These are phyloP conservation scores for Neoscytalidium dimidiatum DNA, from an alignment of 2,329 filamentous ascomycete genomes.

Conservation along the genomic window DNA sequence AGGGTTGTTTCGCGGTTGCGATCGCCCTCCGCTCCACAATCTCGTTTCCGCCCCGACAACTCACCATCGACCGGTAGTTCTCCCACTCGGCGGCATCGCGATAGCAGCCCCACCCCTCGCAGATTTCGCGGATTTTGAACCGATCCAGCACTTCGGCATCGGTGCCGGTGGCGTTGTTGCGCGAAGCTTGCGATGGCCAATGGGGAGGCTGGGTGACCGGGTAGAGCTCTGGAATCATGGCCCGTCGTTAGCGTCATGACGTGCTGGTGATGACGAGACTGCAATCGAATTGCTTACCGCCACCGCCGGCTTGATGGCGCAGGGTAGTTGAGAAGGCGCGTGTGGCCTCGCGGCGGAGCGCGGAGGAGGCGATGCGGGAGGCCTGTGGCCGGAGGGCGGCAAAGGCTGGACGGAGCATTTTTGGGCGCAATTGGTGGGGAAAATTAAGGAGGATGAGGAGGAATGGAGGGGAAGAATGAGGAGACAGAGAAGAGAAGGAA, in stretches of 20 bases:
- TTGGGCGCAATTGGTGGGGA: background rate
- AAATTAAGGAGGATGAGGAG: background rate
- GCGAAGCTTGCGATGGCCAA: constrained; percentile 18
- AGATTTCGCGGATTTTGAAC: constrained; percentile 52
- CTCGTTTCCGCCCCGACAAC: too few relatives aligned
- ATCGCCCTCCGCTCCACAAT: too few relatives aligned
- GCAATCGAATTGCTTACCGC: background rate
- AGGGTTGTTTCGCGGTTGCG: background rate
- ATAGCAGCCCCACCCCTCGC: constrained; percentile 58
- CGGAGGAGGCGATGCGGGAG: background rate
- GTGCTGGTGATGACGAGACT: background rate
- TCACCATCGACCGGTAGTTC: constrained; percentile 53
- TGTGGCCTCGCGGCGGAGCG: background rate
- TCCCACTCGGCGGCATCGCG: constrained; percentile 56
- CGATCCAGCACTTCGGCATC: constrained; percentile 46
- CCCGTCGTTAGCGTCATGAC: background rate
- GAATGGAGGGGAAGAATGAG: background rate
- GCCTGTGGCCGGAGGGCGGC: background rate
- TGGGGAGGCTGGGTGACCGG: constrained; percentile 9
- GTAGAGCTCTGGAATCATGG: background rate
- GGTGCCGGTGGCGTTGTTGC: constrained; percentile 48
- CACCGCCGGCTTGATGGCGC: constrained; percentile 5
- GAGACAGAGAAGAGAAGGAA: background rate
- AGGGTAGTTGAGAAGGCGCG: constrained; percentile 8
- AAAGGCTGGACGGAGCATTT: constrained; percentile 2